A percentile compares a stretch with the other conserved stretches of the same genome.
Conservation (phyloP, 305 asterid species). For the Solanum hybrid region DNA sequence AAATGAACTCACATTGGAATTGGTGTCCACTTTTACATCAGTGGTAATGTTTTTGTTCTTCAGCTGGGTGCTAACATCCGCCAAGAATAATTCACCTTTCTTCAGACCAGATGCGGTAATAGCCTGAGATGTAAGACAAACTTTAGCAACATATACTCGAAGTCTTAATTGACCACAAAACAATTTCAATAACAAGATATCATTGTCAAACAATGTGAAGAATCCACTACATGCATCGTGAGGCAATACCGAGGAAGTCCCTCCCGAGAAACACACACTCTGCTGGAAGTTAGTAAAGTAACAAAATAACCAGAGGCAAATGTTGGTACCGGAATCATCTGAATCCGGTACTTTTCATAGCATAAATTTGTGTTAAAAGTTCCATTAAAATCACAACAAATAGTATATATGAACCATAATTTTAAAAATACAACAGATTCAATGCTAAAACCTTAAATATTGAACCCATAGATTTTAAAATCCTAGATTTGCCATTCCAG, state of each 20-base stretch:
- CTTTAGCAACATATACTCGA: background rate
- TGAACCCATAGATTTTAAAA: background rate
- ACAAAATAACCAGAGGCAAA: background rate
- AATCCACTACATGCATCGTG: background rate
- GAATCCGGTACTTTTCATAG: background rate
- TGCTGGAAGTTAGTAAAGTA: background rate
- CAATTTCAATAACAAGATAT: background rate
- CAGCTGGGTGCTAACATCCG: conserved; percentile 55
- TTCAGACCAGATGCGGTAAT: conserved; percentile 44
- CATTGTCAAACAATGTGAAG: background rate
- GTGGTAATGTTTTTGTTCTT: conserved; percentile 52
- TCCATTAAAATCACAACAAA: background rate
- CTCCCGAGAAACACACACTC: background rate
- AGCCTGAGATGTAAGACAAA: conserved; percentile 14
- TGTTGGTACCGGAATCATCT: background rate
- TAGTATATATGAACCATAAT: background rate
- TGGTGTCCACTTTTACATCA: conserved; percentile 53
- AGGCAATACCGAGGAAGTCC: background rate
- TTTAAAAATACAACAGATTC: background rate
- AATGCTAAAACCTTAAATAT: background rate
- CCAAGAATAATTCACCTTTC: conserved; percentile 54
- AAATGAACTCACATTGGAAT: conserved; percentile 38
- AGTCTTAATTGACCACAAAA: background rate
- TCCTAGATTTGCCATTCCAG: background rate
- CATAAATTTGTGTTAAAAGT: background rate